Evolutionary conservation across 2,329 filamentous ascomycete genomes (phyloP), one percentile per base, ranked within the genome.

Genomic region (Leptographium galeiforme): DNA sequence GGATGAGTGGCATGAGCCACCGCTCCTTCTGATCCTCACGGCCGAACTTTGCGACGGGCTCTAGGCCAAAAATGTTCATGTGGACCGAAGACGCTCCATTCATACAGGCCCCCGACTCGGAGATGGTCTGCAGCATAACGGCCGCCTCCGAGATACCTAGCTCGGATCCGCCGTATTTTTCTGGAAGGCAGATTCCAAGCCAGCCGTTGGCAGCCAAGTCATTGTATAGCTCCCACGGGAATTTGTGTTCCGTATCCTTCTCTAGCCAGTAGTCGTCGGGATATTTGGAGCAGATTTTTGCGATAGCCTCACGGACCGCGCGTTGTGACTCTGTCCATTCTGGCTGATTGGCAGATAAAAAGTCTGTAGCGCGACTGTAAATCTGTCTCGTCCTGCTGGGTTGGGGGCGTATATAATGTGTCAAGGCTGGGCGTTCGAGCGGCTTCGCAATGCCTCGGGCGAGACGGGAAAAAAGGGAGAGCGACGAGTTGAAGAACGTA

Each of bases 91-190:
- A 77, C 2, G 80, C 78, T 1, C 79, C 79, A 0, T 85, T 85
- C 73, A 93, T 88, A 4, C 87, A 87, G 6, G 87, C 87, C 0
- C 87, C 87, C 2, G 54, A 56, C 68, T 89, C 84, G 0, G 84
- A 72, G 54, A 89, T 87, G 4, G 86, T 87, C 61, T 93, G 87
- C 72, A 93, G 77, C 86, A 93, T 91, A 77, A 91, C 86, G 0
- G 84, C 87, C 1, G 87, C 87, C 64, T 93, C 87, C 0, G 84
- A 84, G 41, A 93, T 89, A 8, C 81, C 87, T 8, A 93, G 68
- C 0, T 84, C 85, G 1, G 85, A 77, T 1, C 87, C 87, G 2
- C 88, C 87, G 0, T 88, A 74, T 0, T 78, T 72, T 63, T 89
- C 84, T 0, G 87, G 86, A 2, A 93, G 69, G 0, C 86, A 85